Conservation (phyloP, 2,329 filamentous ascomycete genomes). For the Byssochlamys sp. region DNA sequence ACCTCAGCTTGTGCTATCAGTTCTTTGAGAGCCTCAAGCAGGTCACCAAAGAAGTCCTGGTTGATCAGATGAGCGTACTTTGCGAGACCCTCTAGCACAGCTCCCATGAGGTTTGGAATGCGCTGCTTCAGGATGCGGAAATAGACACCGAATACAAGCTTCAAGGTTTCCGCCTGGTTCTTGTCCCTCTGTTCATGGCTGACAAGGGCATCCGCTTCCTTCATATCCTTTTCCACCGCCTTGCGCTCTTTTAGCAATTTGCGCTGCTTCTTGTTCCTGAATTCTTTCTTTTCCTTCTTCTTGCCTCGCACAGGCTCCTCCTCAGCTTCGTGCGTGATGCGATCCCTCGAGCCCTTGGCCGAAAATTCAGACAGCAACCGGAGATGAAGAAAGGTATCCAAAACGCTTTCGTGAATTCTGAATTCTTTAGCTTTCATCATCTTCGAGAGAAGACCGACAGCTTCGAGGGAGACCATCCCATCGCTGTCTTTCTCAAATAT, state of each 20-base stretch:
- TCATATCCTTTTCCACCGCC: constrained; percentile 83
- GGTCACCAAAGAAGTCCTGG: constrained; percentile 94
- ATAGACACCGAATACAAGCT: constrained; percentile 89
- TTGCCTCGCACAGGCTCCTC: constrained; percentile 40
- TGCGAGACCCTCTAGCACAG: constrained; percentile 84
- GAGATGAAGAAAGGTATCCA: constrained; percentile 85
- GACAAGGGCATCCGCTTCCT: constrained; percentile 79
- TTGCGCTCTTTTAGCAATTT: constrained; percentile 81
- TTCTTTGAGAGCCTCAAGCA: constrained; percentile 88
- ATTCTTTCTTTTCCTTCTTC: constrained; percentile 69
- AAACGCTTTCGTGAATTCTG: constrained; percentile 68
- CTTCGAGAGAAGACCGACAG: constrained; percentile 72
- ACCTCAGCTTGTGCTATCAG: constrained; percentile 67
- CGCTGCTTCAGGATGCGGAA: constrained; percentile 86
- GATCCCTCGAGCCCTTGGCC: constrained; percentile 69
- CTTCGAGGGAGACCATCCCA: constrained; percentile 76
- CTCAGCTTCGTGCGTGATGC: constrained; percentile 53
- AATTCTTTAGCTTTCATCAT: constrained; percentile 91
- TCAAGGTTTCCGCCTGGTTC: constrained; percentile 90
- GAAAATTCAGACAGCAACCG: constrained; percentile 80
- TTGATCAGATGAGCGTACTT: constrained; percentile 96
- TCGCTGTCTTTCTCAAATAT: constrained; percentile 83
- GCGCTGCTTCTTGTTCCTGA: constrained; percentile 76
- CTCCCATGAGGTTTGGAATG: constrained; percentile 80
- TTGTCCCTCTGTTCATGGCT: constrained; percentile 85